Percentiles rank a stretch among this genome's conserved stretches.
phyloP scores from a whole-genome alignment of 2,329 filamentous ascomycete species.

The Pseudocercospora vitis region DNA sequence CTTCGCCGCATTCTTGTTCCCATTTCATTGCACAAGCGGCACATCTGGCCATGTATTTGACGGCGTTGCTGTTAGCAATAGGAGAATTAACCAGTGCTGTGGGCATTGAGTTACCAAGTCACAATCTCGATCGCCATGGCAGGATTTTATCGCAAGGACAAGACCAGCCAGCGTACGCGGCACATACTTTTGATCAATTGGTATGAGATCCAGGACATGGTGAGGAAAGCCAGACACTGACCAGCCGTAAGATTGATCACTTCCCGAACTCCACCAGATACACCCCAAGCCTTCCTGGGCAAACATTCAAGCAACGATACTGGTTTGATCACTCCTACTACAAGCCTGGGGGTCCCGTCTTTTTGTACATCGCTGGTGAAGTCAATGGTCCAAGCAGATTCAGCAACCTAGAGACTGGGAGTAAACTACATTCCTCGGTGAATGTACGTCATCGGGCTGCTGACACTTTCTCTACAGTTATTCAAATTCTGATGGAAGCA shows the following conservation, averaged over 20 bases:
- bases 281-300: conserved; percentile 67
- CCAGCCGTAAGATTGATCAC: conserved; percentile 64
- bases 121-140: background rate
- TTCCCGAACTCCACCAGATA: conserved; percentile 77
- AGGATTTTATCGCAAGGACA: background rate
- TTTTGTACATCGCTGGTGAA: conserved; percentile 73
- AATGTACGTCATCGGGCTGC: background rate
- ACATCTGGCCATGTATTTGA: background rate
- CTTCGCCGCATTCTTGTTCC: background rate
- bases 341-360: conserved; percentile 73
- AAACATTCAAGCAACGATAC: conserved; percentile 69
- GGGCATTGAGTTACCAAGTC: background rate
- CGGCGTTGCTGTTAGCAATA: background rate
- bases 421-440: background rate
- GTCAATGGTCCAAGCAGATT: conserved; percentile 41
- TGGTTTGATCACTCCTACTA: conserved; percentile 80
- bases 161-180: background rate
- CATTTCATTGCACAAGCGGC: background rate
- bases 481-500: conserved; percentile 56
- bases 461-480: conserved; percentile 25
- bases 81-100: background rate
- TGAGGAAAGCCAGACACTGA: background rate
- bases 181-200: conserved; percentile 12
- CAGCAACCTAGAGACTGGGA: conserved; percentile 43
- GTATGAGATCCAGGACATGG: background rate